Base-by-base conservation (phyloP, 2,329 filamentous ascomycete species). In the Fusarium sublunatum region DNA sequence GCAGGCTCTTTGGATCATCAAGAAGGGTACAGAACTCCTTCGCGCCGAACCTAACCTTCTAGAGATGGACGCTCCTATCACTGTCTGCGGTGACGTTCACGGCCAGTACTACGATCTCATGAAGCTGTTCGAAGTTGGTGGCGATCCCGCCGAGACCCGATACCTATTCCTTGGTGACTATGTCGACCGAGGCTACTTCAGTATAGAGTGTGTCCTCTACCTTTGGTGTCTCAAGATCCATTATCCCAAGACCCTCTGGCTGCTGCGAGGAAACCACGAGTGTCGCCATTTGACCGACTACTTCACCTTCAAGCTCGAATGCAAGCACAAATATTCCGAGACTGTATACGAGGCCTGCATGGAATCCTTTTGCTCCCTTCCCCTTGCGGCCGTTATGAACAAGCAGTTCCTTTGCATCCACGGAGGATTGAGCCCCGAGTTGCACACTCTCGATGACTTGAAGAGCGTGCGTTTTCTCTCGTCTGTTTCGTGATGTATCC, bases 401-500 rank as follows among this genome's bases (percentile, higher is more conserved):
- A 99, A 99, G 84, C 95, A 99, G 78, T 99, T 99, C 79, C 82
- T 99, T 69, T 99, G 95, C 77, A 98, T 99, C 71, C 95, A 99
- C 76, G 95, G 95, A 73, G 95, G 95, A 64, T 82, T 99, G 70
- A 97, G 93, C 76, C 95, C 95, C 7, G 95, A 99, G 78, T 82
- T 99, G 62, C 94, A 98, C 77, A 97, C 94, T 5, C 83, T 99
- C 50, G 95, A 99, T 70, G 95, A 99, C 72, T 80, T 99, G 70
- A 93, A 94, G 83, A 91, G 83, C 75, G 92, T 95, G 80, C 69
- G 91, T 69, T 15, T n/a, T 44, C 9, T 32, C 3, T 22, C 34
- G 38, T 26, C 3, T 44, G 11, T 7, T 24, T 34, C 38, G 9
- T 3, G 7, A 26, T 35, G 29, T 7, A n/a, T 15, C 24, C 22